Evolutionary conservation across 805 yeast species (phyloP).

Genomic region (Zygosaccharomyces gambellarensis): DNA sequence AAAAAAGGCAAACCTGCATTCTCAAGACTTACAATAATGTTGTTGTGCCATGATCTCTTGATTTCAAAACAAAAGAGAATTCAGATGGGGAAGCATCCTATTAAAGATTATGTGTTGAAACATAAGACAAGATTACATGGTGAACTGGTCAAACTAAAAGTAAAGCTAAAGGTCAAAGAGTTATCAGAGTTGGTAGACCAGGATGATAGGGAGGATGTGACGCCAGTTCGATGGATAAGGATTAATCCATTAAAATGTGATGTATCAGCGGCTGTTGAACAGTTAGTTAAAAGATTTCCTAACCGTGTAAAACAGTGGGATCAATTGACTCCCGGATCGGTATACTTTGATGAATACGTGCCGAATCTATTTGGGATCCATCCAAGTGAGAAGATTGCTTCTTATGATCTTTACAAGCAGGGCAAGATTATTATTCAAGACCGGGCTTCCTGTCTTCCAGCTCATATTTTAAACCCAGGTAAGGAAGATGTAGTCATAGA

Average conservation of each 20-base stretch:
- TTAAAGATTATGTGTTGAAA: conserved; percentile 73
- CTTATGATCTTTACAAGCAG: conserved; percentile 59
- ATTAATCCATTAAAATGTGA: conserved; percentile 57
- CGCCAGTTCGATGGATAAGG: conserved; percentile 79
- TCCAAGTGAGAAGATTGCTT: conserved; percentile 66
- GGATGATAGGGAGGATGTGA: conserved; percentile 47
- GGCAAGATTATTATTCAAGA: conserved; percentile 92
- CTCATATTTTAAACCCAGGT: conserved; percentile 63
- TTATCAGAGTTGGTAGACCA: conserved; percentile 50
- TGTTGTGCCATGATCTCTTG: conserved; percentile 77
- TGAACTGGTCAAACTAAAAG: conserved; percentile 71
- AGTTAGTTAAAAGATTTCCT: conserved; percentile 36
- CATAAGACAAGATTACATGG: conserved; percentile 79
- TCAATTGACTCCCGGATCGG: conserved; percentile 47
- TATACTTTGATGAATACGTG: conserved; percentile 69
- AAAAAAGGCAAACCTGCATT: conserved; percentile 48
- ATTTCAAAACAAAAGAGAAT: conserved; percentile 73
- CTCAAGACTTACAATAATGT: conserved; percentile 34
- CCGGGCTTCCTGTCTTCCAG: conserved; percentile 96
- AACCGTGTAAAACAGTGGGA: conserved; percentile 43
- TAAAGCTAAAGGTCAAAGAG: conserved; percentile 60
- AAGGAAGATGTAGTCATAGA: conserved; percentile 70
- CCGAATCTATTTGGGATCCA: conserved; percentile 78
- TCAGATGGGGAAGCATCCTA: conserved; percentile 82
- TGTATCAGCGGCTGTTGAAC: conserved; percentile 20